Evolutionary conservation across 352 stramenopile species (phyloP), one percentile per base, ranked within the genome.

Genomic region (Pythium oligandrum): DNA sequence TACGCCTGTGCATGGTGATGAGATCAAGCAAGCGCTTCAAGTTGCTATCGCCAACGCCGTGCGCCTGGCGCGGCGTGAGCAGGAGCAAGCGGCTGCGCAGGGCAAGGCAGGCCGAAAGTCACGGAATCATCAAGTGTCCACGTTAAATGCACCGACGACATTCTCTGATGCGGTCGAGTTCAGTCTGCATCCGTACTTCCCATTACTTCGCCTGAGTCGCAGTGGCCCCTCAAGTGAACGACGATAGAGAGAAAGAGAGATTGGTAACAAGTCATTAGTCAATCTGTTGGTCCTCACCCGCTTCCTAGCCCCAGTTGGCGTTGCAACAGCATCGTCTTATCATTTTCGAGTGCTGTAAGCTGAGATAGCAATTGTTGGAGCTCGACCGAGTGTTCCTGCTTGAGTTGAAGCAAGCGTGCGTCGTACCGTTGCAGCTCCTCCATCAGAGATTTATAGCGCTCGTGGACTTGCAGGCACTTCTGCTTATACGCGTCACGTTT

Each of bases 401-500:
- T 78, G n/a, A 79, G 64, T 40, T 83, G 75, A 9, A 75, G 57
- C 10, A 88, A 51, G 7, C 71, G 67, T 30, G 59, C 17, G n/a
- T 86, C 78, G 40, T 74, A 56, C 1, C 53, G 50, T 44, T 70
- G 78, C 7, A 68, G 58, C 37, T 86, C 75, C 31, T 68, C 55
- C 4, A 72, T 40, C 44, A 88, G 38, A 3, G 64, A 55, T 48
- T 93, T 90, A 69, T 82, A 84, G 17, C 67, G 72, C 49, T 88
- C 77, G 63, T 93, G 83, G 51, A 83, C 73, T 53, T 93, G 75
- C 7, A 93, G 65, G 53, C 83, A 93, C 40, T 90, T 93, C 31
- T 71, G 68, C 42, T 93, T 93, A 61, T 90, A 93, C 32, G 78
- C 78, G 51, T 93, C 78, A 11, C 78, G 71, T 68, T 93, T 91